These are phyloP conservation scores for Alternaria arbusti DNA, from an alignment of 2,329 filamentous ascomycete genomes.

Conservation along the genomic window DNA sequence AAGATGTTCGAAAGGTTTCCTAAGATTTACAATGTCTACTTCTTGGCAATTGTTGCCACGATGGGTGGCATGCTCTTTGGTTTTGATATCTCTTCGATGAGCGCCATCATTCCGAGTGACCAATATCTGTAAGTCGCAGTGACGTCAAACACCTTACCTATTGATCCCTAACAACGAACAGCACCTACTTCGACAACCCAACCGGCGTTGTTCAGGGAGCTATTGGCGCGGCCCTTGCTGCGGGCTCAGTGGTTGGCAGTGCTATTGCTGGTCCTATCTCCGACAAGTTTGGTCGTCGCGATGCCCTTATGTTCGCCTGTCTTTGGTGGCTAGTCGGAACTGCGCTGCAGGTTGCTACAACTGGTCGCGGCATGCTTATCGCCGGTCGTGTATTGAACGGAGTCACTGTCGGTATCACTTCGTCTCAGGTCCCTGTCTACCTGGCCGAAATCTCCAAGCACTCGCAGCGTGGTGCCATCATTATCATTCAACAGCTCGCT, in stretches of 20 bases:
- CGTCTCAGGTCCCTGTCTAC: constrained; percentile 72
- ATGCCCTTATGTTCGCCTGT: constrained; percentile 60
- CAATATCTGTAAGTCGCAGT: constrained; percentile 25
- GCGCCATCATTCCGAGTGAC: constrained; percentile 45
- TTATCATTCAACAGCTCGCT: constrained; percentile 75
- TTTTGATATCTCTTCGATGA: constrained; percentile 81
- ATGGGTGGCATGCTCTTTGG: constrained; percentile 75
- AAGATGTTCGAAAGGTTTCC: constrained; percentile 50
- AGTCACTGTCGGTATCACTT: constrained; percentile 75
- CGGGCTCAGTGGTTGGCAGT: constrained; percentile 71
- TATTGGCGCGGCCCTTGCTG: constrained; percentile 67
- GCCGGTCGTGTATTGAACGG: constrained; percentile 75
- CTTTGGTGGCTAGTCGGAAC: constrained; percentile 66
- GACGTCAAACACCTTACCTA: background rate
- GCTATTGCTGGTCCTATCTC: constrained; percentile 65
- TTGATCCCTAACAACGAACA: constrained; percentile 5
- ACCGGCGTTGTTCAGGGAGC: constrained; percentile 56
- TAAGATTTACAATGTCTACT: constrained; percentile 64
- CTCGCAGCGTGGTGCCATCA: constrained; percentile 66
- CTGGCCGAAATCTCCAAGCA: constrained; percentile 70
- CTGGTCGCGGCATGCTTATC: constrained; percentile 74
- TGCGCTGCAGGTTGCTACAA: constrained; percentile 66
- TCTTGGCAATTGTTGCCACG: constrained; percentile 64
- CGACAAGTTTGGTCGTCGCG: constrained; percentile 63
- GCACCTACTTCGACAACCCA: constrained; percentile 59